A percentile compares a stretch with the other conserved stretches of the same genome.
phyloP scores from a whole-genome alignment of 2,329 filamentous ascomycete genomes.

The Colletotrichum trifolii region DNA sequence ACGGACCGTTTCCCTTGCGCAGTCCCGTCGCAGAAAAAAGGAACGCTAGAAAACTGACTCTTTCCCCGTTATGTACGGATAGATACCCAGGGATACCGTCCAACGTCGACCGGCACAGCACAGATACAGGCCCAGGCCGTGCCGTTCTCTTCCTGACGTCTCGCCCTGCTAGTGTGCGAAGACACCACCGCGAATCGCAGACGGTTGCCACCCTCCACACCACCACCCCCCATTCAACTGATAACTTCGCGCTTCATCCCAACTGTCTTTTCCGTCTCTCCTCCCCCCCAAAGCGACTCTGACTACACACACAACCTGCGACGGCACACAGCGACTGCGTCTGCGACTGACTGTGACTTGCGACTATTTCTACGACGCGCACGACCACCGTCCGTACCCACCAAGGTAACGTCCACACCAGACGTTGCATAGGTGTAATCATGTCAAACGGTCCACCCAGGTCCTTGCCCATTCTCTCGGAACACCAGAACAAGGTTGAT shows the following conservation, averaged over 20 bases:
- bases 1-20: too few species aligned
- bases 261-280: conserved; percentile 35
- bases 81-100: too few species aligned
- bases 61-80: background rate
- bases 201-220: conserved; percentile 33
- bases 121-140: background rate
- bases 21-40: background rate
- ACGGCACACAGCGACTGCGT: too few species aligned
- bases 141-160: conserved; percentile 1
- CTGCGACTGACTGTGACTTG: background rate
- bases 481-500: conserved; percentile 33
- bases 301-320: too few species aligned
- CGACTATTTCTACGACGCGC: conserved; percentile 30
- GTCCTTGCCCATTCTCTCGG: conserved; percentile 32
- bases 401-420: conserved; percentile 23
- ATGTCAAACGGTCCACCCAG: conserved; percentile 37
- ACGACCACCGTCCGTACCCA: conserved; percentile 35
- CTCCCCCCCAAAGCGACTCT: conserved; percentile 18
- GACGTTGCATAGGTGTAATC: conserved; percentile 29
- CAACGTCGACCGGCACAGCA: too few species aligned
- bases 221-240: conserved; percentile 31
- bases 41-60: conserved; percentile 16
- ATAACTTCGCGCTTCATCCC: conserved; percentile 42
- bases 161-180: conserved; percentile 1
- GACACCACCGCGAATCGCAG: conserved; percentile 30